Percentiles rank a stretch among this genome's conserved stretches.
Evolutionary conservation across 2,329 filamentous ascomycete species (phyloP).

Genomic region (Nothopassalora personata): DNA sequence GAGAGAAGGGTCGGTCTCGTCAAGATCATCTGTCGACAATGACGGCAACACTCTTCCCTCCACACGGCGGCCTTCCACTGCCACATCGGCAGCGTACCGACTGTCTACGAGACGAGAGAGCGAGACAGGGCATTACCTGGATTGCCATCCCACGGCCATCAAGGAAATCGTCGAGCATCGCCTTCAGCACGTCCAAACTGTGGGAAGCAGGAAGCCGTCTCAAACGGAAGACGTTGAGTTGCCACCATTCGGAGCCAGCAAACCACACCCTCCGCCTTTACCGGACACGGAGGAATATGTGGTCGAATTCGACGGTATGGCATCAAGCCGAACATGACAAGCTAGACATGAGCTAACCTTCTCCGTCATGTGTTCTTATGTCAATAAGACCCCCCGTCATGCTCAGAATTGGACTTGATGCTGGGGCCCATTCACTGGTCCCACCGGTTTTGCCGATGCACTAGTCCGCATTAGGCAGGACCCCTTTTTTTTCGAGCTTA

Average conservation of each 20-base stretch:
- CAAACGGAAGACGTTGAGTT: constrained; percentile 38
- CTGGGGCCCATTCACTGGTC: no score
- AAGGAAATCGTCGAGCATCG: constrained; percentile 65
- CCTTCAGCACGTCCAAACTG: constrained; percentile 66
- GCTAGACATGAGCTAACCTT: neutral
- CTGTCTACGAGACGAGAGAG: constrained; percentile 40
- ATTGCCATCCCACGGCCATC: constrained; percentile 63
- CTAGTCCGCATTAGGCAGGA: no score
- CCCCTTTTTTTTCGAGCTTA: no score
- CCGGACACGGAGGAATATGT: constrained; percentile 72
- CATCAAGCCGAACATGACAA: neutral
- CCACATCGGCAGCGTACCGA: constrained; percentile 11
- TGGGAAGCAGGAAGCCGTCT: constrained; percentile 46
- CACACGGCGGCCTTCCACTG: neutral
- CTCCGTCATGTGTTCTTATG: neutral
- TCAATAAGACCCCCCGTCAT: constrained; percentile 74
- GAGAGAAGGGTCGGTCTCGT: constrained; percentile 42
- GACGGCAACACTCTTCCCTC: neutral
- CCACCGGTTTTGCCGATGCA: no score
- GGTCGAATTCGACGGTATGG: constrained; percentile 69
- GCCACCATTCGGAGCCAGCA: constrained; percentile 15
- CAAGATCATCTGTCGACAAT: constrained; percentile 14
- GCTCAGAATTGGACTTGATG: constrained; percentile 90
- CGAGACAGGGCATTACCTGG: constrained; percentile 43
- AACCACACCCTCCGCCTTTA: constrained; percentile 63